Evolutionary conservation across 352 stramenopile species (phyloP).

Genomic region (Phytophthora ohioensis): DNA sequence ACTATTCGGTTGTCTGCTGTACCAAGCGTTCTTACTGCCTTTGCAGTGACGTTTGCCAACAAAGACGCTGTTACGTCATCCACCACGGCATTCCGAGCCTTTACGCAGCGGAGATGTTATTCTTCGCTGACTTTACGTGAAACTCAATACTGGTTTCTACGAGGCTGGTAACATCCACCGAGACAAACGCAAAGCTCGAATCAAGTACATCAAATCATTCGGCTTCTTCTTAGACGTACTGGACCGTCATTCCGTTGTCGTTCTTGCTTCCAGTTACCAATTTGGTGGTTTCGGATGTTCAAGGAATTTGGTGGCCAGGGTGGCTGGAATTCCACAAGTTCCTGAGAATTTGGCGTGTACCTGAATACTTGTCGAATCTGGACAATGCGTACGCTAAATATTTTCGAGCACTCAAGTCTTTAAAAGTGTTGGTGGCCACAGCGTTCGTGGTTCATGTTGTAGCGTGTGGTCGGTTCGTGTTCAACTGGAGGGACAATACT

Average conservation of each 20-base stretch:
- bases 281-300: too few relatives aligned
- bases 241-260: constrained; percentile 46
- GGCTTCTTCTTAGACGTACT: constrained; percentile 57
- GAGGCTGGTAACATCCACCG: constrained; percentile 44
- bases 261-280: neutral
- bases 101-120: constrained; percentile 59
- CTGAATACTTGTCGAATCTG: constrained; percentile 55
- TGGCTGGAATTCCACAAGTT: constrained; percentile 70
- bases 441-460: constrained; percentile 59
- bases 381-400: constrained; percentile 64
- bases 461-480: constrained; percentile 54
- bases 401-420: constrained; percentile 59
- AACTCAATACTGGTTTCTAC: constrained; percentile 64
- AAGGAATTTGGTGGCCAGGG: constrained; percentile 10
- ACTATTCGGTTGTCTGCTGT: constrained; percentile 56
- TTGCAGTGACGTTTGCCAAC: constrained; percentile 62
- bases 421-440: constrained; percentile 53
- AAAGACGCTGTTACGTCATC: neutral
- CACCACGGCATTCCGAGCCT: constrained; percentile 25
- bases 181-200: constrained; percentile 7
- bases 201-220: constrained; percentile 52
- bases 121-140: constrained; percentile 64
- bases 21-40: constrained; percentile 60
- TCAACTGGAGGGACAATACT: constrained; percentile 29
- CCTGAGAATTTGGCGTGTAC: constrained; percentile 51